Evolutionary conservation across 1,139 yeast genomes (phyloP), one percentile per base, ranked within the genome.

Genomic region (Lodderomyces orthopsilosis): DNA sequence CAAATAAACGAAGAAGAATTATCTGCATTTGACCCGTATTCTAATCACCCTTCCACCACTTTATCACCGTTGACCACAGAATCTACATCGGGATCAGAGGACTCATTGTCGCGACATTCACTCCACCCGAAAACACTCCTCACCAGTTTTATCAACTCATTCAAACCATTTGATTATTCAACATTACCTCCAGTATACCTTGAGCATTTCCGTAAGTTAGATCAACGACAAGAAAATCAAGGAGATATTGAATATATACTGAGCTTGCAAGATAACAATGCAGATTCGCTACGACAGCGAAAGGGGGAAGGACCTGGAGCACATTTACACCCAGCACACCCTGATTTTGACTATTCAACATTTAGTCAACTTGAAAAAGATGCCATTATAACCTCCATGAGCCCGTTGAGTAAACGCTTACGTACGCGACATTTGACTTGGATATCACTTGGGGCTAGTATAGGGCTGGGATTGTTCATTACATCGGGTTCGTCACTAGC

Each of bases 391-490:
- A 63, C 68, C 12, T 59, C 68, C 12, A 61, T 61, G 12, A 56
- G 63, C 22, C 69, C 68, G 4, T 54, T 64, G 35, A 55, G 62
- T n/a, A 53, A 68, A 43, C 56, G 65, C n/a, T 59, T 68, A 44
- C 65, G 61, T 45, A 60, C 65, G 26, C 59, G 74, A 57, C 75
- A 70, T 49, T 58, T 70, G 45, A 69, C 66, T 41, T 66, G 68
- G 64, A 70, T 70, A 47, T 69, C 74, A 22, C 55, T 70, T 40
- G 70, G 75, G 28, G 73, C 74, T 21, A 64, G 69, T 38, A 68
- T 71, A 36, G 77, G 77, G 35, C 61, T 70, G 21, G 75, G 75
- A 40, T 56, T 70, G 33, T 69, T 68, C 45, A 66, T 70, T 35
- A 68, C 70, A 33, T 55, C 66, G 14, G 71, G 70, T 3, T 45